These are phyloP conservation scores for Mycena chlorophos DNA, from an alignment of 768 basidiomycete species.

Conservation along the genomic window DNA sequence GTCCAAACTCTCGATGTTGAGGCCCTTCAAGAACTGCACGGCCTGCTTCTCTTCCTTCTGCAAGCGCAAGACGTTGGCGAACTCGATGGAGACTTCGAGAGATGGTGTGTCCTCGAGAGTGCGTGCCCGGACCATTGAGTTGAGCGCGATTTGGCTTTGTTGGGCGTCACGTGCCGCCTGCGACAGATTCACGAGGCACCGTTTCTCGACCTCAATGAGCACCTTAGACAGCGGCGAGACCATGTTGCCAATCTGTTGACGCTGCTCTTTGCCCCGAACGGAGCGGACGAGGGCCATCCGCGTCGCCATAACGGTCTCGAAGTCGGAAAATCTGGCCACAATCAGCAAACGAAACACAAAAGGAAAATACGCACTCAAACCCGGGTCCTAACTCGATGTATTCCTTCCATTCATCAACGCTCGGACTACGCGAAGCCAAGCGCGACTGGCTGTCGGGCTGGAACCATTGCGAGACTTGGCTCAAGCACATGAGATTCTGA, in stretches of 20 bases:
- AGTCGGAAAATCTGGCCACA: constrained; percentile 61
- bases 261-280: constrained; percentile 64
- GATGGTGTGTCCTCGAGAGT: constrained; percentile 47
- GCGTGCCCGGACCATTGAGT: constrained; percentile 78
- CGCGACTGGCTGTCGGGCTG: constrained; percentile 32
- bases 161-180: constrained; percentile 66
- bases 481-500: constrained; percentile 77
- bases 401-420: constrained; percentile 38
- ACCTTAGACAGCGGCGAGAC: constrained; percentile 50
- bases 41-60: constrained; percentile 85
- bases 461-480: constrained; percentile 73
- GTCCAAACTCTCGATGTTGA: constrained; percentile 27
- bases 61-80: constrained; percentile 87
- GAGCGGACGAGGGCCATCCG: constrained; percentile 81
- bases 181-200: constrained; percentile 71
- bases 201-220: constrained; percentile 63
- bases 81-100: constrained; percentile 70
- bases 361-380: constrained; percentile 60
- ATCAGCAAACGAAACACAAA: neutral
- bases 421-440: constrained; percentile 34
- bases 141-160: constrained; percentile 80
- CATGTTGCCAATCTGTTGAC: constrained; percentile 74
- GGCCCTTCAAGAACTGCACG: constrained; percentile 63
- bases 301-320: constrained; percentile 80
- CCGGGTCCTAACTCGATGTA: constrained; percentile 50